A percentile compares a stretch with the other conserved stretches of the same genome.
phyloP scores from a whole-genome alignment of 1,139 yeast genomes.

The Scheffersomyces titani region DNA sequence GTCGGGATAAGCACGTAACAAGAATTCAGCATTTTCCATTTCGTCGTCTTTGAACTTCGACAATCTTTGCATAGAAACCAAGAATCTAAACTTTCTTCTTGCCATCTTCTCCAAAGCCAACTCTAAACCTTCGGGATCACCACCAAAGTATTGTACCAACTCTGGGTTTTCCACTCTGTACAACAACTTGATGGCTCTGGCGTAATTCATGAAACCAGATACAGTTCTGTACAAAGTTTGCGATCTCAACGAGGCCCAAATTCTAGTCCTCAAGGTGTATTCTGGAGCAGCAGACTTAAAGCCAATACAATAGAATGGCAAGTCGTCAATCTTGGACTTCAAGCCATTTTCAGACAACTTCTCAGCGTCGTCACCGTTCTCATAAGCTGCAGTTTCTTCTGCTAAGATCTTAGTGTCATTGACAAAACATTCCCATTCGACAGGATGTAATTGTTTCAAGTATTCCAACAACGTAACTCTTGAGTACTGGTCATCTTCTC shows the following conservation, averaged over 20 bases:
- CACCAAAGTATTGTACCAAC: conserved; percentile 97
- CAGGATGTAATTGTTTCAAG: conserved; percentile 96
- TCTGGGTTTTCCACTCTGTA: conserved; percentile 99
- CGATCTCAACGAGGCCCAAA: conserved; percentile 98
- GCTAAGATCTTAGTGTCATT: conserved; percentile 98
- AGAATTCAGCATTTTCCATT: conserved; percentile 96
- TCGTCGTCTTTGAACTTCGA: conserved; percentile 97
- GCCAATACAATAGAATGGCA: conserved; percentile 98
- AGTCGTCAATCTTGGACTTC: conserved; percentile 90
- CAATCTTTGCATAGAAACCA: conserved; percentile 98
- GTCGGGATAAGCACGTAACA: conserved; percentile 98
- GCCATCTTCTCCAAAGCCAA: conserved; percentile 99
- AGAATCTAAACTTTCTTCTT: conserved; percentile 95
- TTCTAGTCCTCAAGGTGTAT: conserved; percentile 95
- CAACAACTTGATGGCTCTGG: conserved; percentile 94
- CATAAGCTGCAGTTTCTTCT: conserved; percentile 92
- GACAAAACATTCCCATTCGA: conserved; percentile 99
- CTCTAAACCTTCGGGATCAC: conserved; percentile 94
- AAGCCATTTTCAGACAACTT: conserved; percentile 67
- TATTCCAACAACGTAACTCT: conserved; percentile 95
- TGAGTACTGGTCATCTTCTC: conserved; percentile 98
- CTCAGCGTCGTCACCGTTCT: conserved; percentile 69
- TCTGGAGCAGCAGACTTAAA: conserved; percentile 99
- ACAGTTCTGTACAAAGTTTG: conserved; percentile 98
- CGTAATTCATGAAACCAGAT: conserved; percentile 98